Conservation (phyloP, 176 grass and related monocot species). For the Aegilops sharonensis region DNA sequence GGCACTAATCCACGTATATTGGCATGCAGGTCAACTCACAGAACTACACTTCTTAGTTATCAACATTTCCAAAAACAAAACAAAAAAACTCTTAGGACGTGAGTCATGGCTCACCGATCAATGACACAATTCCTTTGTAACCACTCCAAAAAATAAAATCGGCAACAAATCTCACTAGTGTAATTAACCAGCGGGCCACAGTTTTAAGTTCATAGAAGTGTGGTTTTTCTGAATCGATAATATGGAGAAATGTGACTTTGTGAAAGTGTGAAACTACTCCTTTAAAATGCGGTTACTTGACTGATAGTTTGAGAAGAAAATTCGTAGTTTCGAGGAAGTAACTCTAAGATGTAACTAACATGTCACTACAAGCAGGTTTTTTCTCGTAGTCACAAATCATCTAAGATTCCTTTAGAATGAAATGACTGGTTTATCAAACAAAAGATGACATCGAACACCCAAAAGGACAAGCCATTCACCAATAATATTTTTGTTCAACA, state of each 20-base stretch:
- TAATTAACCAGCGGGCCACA: neutral
- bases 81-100: neutral
- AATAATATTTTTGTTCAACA: neutral
- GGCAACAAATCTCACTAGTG: neutral
- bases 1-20: conserved; percentile 13
- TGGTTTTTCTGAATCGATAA: neutral
- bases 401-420: neutral
- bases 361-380: neutral
- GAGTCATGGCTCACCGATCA: neutral
- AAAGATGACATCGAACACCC: neutral
- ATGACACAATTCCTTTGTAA: neutral
- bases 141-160: neutral
- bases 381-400: neutral
- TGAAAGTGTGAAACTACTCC: neutral
- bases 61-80: neutral
- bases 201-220: neutral
- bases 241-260: neutral
- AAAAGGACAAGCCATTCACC: neutral
- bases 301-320: neutral
- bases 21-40: neutral
- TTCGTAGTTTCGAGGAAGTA: neutral
- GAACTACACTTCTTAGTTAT: neutral
- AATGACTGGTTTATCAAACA: neutral
- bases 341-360: neutral
- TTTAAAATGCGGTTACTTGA: neutral